phyloP scores from a whole-genome alignment of 495 filamentous ascomycete genomes.

The Acidomyces sp. region DNA sequence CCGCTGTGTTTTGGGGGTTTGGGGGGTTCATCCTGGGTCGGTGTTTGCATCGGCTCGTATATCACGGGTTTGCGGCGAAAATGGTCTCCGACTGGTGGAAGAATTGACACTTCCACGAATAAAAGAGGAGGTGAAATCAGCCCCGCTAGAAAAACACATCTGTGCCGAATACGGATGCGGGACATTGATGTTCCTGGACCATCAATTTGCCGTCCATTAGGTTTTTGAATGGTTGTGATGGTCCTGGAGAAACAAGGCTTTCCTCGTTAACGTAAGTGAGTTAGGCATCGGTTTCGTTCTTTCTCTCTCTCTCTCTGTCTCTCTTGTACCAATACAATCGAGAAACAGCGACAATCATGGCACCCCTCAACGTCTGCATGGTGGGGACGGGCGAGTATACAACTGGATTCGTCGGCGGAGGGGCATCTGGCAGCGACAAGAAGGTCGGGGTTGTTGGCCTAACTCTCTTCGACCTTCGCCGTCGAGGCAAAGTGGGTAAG shows the following conservation, averaged over 20 bases:
- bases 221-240: too few relatives aligned
- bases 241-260: too few relatives aligned
- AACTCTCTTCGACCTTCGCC: conserved; percentile 76
- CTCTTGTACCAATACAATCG: too few relatives aligned
- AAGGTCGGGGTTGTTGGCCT: conserved; percentile 76
- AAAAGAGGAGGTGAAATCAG: background rate
- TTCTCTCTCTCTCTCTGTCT: too few relatives aligned
- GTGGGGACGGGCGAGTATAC: conserved; percentile 95
- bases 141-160: too few relatives aligned
- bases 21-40: too few relatives aligned
- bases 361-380: conserved; percentile 79
- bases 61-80: background rate
- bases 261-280: too few relatives aligned
- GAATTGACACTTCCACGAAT: conserved; percentile 1
- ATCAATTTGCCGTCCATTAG: background rate
- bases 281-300: too few relatives aligned
- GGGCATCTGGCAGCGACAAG: conserved; percentile 71
- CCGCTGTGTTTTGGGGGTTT: too few relatives aligned
- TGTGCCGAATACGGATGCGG: too few relatives aligned
- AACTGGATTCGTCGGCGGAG: conserved; percentile 72
- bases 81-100: conserved; percentile 1
- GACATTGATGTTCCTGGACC: conserved; percentile 1
- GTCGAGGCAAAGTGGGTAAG: conserved; percentile 74
- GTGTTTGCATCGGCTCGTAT: too few relatives aligned
- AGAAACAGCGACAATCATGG: conserved; percentile 36